Percentiles rank a stretch among this genome's conserved stretches.
Evolutionary conservation across 106 monocot species (phyloP).

Genomic region (Hemerocallis citrina): DNA sequence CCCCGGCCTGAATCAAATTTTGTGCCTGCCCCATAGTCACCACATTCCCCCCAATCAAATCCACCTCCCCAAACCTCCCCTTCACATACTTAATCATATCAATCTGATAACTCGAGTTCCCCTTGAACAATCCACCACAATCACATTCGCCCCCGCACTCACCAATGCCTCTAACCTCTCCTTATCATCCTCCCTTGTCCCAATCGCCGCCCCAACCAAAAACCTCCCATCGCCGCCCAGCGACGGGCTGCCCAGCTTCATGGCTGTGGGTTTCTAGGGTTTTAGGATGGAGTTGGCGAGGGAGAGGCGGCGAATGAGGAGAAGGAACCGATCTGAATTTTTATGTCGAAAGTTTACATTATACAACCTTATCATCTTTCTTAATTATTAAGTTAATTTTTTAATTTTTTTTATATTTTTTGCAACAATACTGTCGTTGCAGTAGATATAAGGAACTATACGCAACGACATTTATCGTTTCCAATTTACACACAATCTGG

Average conservation of each 20-base stretch:
- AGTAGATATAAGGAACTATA: no score
- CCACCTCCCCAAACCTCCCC: conserved; percentile 51
- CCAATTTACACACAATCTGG: no score
- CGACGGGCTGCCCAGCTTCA: conserved; percentile 68
- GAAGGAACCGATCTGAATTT: no score
- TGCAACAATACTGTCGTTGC: no score
- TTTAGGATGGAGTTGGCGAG: no score
- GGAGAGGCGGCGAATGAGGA: no score
- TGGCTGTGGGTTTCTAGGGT: no score
- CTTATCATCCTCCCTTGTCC: conserved; percentile 85
- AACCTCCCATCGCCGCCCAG: conserved; percentile 73
- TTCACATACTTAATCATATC: conserved; percentile 87
- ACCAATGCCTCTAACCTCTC: conserved; percentile 74
- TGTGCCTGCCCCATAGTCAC: conserved; percentile 82
- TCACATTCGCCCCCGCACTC: conserved; percentile 61
- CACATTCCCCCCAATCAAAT: conserved; percentile 95
- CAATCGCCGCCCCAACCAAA: conserved; percentile 75
- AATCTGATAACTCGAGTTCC: conserved; percentile 84
- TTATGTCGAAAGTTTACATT: no score
- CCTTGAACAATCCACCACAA: conserved; percentile 92
- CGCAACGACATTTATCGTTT: no score
- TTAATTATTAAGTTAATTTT: no score
- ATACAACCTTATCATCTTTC: no score
- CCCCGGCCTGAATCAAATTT: conserved; percentile 80
- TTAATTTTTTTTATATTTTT: no score